Evolutionary conservation across 2,329 filamentous ascomycete genomes (phyloP), one percentile per base, ranked within the genome.

Genomic region (Coniella lustricola): DNA sequence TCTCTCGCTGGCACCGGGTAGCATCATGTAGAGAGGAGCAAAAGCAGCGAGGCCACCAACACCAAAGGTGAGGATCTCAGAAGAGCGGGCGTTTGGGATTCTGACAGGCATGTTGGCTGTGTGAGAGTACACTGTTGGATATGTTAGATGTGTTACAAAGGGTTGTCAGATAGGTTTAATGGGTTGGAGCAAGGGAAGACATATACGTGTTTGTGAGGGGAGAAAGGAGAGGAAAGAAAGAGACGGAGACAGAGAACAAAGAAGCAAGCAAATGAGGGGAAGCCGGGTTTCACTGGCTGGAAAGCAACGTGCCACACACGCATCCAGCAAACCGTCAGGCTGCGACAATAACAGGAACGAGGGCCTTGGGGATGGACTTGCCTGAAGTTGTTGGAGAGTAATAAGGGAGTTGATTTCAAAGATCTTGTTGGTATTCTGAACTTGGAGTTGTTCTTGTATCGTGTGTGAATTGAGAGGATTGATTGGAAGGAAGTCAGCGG

Each of bases 11-110:
- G 75, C 74, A 32, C 76, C 75, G 21, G 77, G 77, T 49, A 77
- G 67, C 58, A 79, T 67, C 57, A 80, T 68, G 66, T 78, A 79
- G 57, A 81, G 69, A 22, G 77, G 77, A 1, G 76, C 71, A 48
- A 81, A 70, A 55, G 70, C 74, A 40, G 65, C 70, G 51, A 78
- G 66, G 51, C 76, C 75, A 20, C 76, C 77, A 34, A 74, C 67
- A 49, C 74, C 73, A 60, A 77, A 76, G 63, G 68, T 72, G 57
- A 76, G 62, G 51, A 74, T 64, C 64, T 81, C 77, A 38, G 69
- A 66, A 52, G 64, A 58, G 55, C 65, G 64, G 57, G 75, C 69
- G 49, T 65, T 66, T 55, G 77, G 76, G 49, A 81, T 70, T 59
- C 69, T 71, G 58, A 72, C 60, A 48, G 72, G 69, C 76, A 79